Percentiles rank a stretch among this genome's conserved stretches.
Evolutionary conservation across 176 grass and related monocot genomes (phyloP).

Genomic region (Juncus effusus): DNA sequence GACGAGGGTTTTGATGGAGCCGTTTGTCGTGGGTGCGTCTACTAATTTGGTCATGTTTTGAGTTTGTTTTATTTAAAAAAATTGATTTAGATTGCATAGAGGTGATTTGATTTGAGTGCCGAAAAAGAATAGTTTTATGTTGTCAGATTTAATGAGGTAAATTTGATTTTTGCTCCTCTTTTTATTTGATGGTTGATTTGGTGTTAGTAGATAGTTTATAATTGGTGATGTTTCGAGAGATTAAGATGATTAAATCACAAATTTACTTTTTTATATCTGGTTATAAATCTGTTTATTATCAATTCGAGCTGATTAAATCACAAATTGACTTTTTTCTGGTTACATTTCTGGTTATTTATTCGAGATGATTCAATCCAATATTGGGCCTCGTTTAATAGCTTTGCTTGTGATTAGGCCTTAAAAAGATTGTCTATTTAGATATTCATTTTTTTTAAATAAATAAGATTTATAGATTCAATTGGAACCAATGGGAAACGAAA

Average conservation of each 20-base stretch:
- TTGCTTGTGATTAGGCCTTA: background rate
- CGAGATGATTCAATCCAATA: background rate
- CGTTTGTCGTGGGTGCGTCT: slow-evolving; percentile 75
- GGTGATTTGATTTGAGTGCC: background rate
- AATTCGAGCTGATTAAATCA: too few species aligned
- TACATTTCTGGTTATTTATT: background rate
- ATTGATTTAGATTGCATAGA: slow-evolving; percentile 23
- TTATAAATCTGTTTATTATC: too few species aligned
- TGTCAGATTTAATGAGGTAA: slow-evolving; percentile 18
- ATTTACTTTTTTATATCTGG: too few species aligned
- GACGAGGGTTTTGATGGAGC: slow-evolving; percentile 87
- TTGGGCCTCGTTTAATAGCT: background rate
- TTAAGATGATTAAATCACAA: too few species aligned
- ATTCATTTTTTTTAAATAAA: too few species aligned
- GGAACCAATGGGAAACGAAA: too few species aligned
- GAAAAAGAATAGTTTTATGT: background rate
- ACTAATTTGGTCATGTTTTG: slow-evolving; percentile 96
- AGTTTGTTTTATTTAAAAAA: slow-evolving; percentile 18
- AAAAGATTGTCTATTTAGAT: background rate
- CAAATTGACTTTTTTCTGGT: too few species aligned
- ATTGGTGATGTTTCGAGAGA: too few species aligned
- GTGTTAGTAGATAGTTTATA: too few species aligned
- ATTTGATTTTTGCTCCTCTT: slow-evolving; percentile 1
- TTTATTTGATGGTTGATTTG: too few species aligned
- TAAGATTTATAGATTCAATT: too few species aligned